These are phyloP conservation scores for Aspergillus japonicus DNA, from an alignment of 2,329 filamentous ascomycete genomes.

Conservation along the genomic window DNA sequence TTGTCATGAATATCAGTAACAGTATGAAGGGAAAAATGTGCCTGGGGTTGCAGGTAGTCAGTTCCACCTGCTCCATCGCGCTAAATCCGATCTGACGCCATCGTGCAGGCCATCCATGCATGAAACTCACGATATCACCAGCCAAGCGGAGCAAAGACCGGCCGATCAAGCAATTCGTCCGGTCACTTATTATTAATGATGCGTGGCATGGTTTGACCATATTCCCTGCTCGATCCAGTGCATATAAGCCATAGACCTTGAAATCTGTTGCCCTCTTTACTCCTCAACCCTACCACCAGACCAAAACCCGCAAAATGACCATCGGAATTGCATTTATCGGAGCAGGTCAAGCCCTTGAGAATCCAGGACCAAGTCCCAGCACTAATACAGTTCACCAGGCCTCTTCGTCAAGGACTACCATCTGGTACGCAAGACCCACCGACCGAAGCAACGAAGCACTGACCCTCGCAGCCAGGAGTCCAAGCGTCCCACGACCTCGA, in stretches of 20 bases:
- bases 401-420: background rate
- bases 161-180: background rate
- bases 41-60: background rate
- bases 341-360: background rate
- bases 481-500: constrained; percentile 32
- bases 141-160: background rate
- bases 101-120: background rate
- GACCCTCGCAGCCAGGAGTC: background rate
- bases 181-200: background rate
- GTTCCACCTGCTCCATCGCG: background rate
- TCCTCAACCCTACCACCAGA: too few relatives aligned
- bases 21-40: background rate
- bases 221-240: too few relatives aligned
- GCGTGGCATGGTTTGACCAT: too few relatives aligned
- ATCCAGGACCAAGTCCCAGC: background rate
- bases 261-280: background rate
- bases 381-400: background rate
- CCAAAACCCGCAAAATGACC: background rate
- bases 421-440: background rate
- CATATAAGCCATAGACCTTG: too few relatives aligned
- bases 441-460: too few relatives aligned
- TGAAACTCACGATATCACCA: background rate
- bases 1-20: too few relatives aligned
- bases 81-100: background rate
- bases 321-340: constrained; percentile 2